Base-by-base conservation (phyloP, 352 stramenopile species). In the Phytophthora pinifolia region DNA sequence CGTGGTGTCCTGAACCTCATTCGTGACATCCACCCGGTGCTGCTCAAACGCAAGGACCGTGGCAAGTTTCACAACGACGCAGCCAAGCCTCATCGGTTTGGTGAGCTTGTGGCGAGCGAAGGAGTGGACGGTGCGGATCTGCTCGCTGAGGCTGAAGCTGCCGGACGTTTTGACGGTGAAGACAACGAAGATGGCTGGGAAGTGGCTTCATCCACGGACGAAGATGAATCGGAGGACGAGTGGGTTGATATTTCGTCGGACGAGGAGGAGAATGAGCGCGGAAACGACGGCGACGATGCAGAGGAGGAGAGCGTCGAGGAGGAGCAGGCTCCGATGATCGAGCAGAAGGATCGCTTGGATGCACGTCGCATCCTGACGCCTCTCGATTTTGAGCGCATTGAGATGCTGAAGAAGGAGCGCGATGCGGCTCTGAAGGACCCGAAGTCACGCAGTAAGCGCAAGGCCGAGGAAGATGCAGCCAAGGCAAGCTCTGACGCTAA, bases 31-130 rank as follows among this genome's bases (percentile, higher is more conserved):
- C 88, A 98, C 72, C 97, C 97, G 8, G 75, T 73, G 15, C 72
- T 99, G 15, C 81, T 99, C n/a, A 92, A 98, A 75, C 92, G 91
- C 36, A 98, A 98, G 70, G 82, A 99, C 69, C 85, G 97, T 37
- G 97, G 97, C 46, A 96, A 98, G 49, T 90, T 92, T 62, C 89
- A 94, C 63, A 70, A 90, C 35, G 75, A 82, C 38, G 62, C 80
- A 3, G 89, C 85, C 10, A 85, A 96, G 34, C 91, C 96, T 32
- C 94, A 88, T 48, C 82, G 81, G 31, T 97, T 96, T 48, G 86
- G 97, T 61, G 95, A 98, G 57, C 65, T 93, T 13, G 86, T 96
- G 18, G 92, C 96, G 2, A 78, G 81, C 2, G 82, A 96, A 46
- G 94, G 94, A 36, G 96, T 99, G 1, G 96, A 98, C 37, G 97